phyloP scores from a whole-genome alignment of 2,329 filamentous ascomycete genomes.

The Acrocalymma vagum region DNA sequence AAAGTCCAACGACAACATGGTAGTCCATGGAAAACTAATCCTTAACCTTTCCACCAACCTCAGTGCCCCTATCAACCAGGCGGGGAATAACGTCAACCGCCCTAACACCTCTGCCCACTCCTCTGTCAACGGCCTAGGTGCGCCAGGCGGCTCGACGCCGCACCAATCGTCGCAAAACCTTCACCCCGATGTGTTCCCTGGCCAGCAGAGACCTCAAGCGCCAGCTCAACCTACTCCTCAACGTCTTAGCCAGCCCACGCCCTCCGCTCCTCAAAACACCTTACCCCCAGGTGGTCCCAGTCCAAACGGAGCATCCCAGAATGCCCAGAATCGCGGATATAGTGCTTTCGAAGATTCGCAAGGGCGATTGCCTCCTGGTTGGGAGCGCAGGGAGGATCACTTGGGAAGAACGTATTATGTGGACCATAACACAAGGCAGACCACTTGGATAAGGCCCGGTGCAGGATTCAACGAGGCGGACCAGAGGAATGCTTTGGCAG shows the following conservation, averaged over 20 bases:
- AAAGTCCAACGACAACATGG: constrained; percentile 96
- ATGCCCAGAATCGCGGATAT: constrained; percentile 63
- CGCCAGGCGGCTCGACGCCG: constrained; percentile 47
- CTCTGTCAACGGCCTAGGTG: constrained; percentile 48
- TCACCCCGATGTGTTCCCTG: constrained; percentile 48
- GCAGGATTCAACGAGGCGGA: constrained; percentile 78
- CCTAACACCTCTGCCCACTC: constrained; percentile 50
- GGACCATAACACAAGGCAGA: constrained; percentile 95
- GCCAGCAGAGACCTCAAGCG: constrained; percentile 37
- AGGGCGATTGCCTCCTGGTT: constrained; percentile 88
- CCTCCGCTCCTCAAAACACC: constrained; percentile 51
- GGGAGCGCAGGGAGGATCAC: constrained; percentile 96
- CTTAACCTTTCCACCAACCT: constrained; percentile 96
- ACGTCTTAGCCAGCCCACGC: constrained; percentile 37
- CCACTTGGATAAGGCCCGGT: constrained; percentile 94
- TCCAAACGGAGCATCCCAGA: constrained; percentile 35
- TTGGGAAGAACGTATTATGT: constrained; percentile 97
- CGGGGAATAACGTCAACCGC: constrained; percentile 46
- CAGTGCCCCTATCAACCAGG: constrained; percentile 69
- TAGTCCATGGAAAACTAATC: constrained; percentile 97
- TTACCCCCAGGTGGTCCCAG: constrained; percentile 43
- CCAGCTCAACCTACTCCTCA: constrained; percentile 32
- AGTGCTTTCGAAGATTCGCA: constrained; percentile 98
- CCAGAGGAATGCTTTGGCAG: constrained; percentile 81
- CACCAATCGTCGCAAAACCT: constrained; percentile 48